Percentiles rank a stretch among this genome's conserved stretches.
These are phyloP conservation scores for Phytophthora boehmeriae DNA, from an alignment of 352 stramenopile genomes.

Conservation along the genomic window DNA sequence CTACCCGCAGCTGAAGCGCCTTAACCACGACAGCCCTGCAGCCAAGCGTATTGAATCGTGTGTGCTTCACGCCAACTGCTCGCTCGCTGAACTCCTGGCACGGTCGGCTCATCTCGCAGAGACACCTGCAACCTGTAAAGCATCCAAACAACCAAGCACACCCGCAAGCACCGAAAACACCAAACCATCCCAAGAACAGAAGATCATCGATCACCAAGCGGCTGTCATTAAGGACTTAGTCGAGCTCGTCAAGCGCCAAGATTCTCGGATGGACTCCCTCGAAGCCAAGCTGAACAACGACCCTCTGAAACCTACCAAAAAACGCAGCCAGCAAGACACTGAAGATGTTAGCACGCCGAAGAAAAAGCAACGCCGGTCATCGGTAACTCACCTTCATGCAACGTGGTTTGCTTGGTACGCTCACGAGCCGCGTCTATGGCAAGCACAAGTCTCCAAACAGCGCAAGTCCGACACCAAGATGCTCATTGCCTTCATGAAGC, in stretches of 20 bases:
- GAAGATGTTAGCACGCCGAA: constrained; percentile 6
- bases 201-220: constrained; percentile 17
- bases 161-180: neutral
- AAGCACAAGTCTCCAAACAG: too few species aligned
- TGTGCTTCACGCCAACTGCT: neutral
- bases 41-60: constrained; percentile 2
- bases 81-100: constrained; percentile 11
- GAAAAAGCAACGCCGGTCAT: constrained; percentile 3
- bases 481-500: constrained; percentile 22
- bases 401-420: constrained; percentile 28
- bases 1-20: constrained; percentile 17
- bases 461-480: constrained; percentile 12
- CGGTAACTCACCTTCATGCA: constrained; percentile 15
- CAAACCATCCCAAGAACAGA: constrained; percentile 6
- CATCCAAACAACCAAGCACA: neutral
- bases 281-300: constrained; percentile 19
- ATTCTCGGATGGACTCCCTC: constrained; percentile 13
- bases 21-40: neutral
- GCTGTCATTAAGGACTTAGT: constrained; percentile 23
- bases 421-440: too few species aligned
- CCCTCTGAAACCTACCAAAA: neutral
- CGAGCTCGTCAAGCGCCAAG: constrained; percentile 4
- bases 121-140: neutral
- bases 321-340: neutral
- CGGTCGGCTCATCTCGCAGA: constrained; percentile 5